These are phyloP conservation scores for Leccinum disarticulatum DNA, from an alignment of 768 basidiomycete species.

Conservation along the genomic window DNA sequence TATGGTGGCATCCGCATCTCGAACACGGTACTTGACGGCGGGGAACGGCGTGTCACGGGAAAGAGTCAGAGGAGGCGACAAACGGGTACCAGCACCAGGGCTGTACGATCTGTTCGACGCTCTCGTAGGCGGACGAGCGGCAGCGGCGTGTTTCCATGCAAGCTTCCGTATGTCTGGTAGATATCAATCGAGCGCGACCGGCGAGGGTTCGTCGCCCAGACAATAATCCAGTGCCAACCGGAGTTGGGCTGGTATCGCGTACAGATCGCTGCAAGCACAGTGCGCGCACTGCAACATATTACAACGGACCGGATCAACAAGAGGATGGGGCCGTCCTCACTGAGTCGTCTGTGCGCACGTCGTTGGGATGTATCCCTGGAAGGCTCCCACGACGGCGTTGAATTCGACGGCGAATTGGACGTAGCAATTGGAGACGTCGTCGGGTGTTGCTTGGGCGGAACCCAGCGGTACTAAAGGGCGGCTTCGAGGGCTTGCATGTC, in stretches of 20 bases:
- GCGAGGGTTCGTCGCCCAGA: constrained; percentile 43
- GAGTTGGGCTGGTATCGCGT: constrained; percentile 37
- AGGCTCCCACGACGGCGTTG: constrained; percentile 77
- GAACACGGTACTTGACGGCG: not conserved
- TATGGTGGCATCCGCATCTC: not conserved
- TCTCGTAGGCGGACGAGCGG: constrained; percentile 10
- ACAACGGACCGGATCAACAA: not conserved
- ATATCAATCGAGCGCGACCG: constrained; percentile 34
- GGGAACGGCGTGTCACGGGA: not conserved
- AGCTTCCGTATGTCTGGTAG: constrained; percentile 25
- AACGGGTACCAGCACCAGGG: not conserved
- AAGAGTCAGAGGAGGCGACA: constrained; percentile 3
- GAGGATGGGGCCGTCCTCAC: constrained; percentile 4
- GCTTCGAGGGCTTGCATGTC: constrained; percentile 88
- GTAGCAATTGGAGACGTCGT: constrained; percentile 85
- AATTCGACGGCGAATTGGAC: constrained; percentile 89
- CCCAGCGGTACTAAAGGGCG: constrained; percentile 64
- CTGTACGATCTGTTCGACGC: constrained; percentile 5
- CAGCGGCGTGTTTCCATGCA: constrained; percentile 30
- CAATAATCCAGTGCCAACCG: constrained; percentile 42
- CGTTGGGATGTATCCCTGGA: constrained; percentile 73
- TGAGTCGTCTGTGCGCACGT: constrained; percentile 46
- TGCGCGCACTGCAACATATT: not conserved
- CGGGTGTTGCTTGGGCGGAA: constrained; percentile 52
- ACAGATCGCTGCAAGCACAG: constrained; percentile 37